A percentile compares a stretch with the other conserved stretches of the same genome.
phyloP scores from a whole-genome alignment of 2,329 filamentous ascomycete genomes.

The Hypoxylon rubiginosum region DNA sequence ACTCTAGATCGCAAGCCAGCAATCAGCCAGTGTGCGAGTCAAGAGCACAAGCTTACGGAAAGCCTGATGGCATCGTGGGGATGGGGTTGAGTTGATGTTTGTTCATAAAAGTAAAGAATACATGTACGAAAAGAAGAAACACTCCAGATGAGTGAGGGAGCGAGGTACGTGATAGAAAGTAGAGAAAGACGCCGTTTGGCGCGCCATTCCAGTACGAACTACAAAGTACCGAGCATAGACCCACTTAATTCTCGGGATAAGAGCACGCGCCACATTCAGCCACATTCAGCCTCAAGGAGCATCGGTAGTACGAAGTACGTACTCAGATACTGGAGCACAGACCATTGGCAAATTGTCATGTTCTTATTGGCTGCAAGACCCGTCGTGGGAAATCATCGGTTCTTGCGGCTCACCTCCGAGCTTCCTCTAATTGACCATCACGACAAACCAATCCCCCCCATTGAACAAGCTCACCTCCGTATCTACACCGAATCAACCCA shows the following conservation, averaged over 20 bases:
- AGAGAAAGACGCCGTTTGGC: too few relatives aligned
- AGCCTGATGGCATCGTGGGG: slow-evolving; percentile 20
- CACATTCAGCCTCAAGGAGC: background rate
- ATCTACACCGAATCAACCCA: slow-evolving; percentile 7
- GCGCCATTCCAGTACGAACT: too few relatives aligned
- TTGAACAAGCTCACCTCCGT: slow-evolving; percentile 11
- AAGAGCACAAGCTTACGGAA: slow-evolving; percentile 12
- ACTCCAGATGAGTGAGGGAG: background rate
- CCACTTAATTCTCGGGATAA: background rate
- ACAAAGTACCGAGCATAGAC: too few relatives aligned
- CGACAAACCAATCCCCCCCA: slow-evolving; percentile 23
- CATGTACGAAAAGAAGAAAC: background rate
- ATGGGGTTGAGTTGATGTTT: background rate
- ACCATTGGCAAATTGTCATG: too few relatives aligned
- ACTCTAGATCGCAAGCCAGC: slow-evolving; percentile 34
- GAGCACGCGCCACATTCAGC: too few relatives aligned
- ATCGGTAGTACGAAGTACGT: too few relatives aligned
- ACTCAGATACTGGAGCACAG: too few relatives aligned
- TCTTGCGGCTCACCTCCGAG: slow-evolving; percentile 5
- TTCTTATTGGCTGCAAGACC: too few relatives aligned
- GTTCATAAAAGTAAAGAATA: background rate
- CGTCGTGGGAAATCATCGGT: slow-evolving; percentile 10
- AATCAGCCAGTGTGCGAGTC: slow-evolving; percentile 23
- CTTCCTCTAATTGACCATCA: slow-evolving; percentile 21
- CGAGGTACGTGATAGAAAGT: slow-evolving; percentile 4